Percentiles rank a stretch among this genome's conserved stretches.
Evolutionary conservation across 768 basidiomycete species (phyloP).

Genomic region (Boletus rufocinnamomeus): DNA sequence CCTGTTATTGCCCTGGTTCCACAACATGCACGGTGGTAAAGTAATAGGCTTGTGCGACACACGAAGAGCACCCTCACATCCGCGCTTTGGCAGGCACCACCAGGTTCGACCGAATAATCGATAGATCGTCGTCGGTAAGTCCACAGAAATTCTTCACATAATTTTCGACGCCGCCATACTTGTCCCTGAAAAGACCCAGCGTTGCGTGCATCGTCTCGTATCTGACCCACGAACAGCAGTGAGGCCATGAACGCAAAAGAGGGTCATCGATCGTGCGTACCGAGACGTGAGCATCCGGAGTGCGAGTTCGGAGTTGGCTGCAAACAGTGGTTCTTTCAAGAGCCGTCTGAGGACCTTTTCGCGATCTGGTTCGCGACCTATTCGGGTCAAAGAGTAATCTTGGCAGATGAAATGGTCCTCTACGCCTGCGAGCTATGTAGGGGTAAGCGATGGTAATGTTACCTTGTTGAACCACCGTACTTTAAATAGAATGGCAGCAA

Average conservation of each 20-base stretch:
- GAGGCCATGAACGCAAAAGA: background rate
- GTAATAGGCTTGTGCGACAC: background rate
- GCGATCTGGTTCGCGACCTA: constrained; percentile 79
- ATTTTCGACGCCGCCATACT: constrained; percentile 67
- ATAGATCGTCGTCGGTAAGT: constrained; percentile 65
- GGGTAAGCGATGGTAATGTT: background rate
- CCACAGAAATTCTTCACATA: constrained; percentile 60
- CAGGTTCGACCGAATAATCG: constrained; percentile 58
- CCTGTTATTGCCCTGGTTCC: background rate
- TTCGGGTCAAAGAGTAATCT: constrained; percentile 76
- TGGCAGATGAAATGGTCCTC: constrained; percentile 61
- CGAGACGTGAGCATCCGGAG: constrained; percentile 83
- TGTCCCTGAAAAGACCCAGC: constrained; percentile 56
- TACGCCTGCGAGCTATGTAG: constrained; percentile 67
- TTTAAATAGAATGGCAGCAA: constrained; percentile 71
- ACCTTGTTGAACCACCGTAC: constrained; percentile 37
- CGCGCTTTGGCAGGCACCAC: constrained; percentile 38
- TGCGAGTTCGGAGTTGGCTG: constrained; percentile 70
- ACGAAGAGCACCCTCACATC: constrained; percentile 21
- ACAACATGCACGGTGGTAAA: constrained; percentile 7
- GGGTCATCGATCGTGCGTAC: constrained; percentile 36
- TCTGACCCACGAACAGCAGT: constrained; percentile 37
- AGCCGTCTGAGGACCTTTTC: constrained; percentile 69
- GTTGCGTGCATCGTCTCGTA: constrained; percentile 78
- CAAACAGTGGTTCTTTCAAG: constrained; percentile 70